Evolutionary conservation across 305 asterid species (phyloP), one percentile per base, ranked within the genome.

Genomic region (Petunia hybrid): DNA sequence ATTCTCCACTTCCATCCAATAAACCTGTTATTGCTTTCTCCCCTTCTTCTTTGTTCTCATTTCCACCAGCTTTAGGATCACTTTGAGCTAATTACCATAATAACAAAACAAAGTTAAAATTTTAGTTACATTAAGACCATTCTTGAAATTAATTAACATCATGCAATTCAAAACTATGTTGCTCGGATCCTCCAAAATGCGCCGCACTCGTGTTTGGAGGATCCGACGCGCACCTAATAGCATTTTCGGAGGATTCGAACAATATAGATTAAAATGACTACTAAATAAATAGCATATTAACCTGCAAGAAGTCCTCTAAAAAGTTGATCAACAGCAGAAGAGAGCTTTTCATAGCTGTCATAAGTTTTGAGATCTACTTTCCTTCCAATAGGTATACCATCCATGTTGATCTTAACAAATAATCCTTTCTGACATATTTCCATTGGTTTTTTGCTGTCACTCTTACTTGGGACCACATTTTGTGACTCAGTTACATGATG

Each of bases 391-490:
- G 98, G 98, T 41, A 95, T 83, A 9, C 98, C 97, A 80, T 94
- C 98, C 98, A 94, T 95, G 88, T 95, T 94, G 85, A 95, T 93
- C 93, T 94, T 95, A 83, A 95, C 98, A 86, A 93, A 91, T 82
- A 82, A 84, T 16, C 90, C 89, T 82, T 85, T 88, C 22, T 83
- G 82, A 85, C 83, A 31, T n/a, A 64, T 93, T 64, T 89, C 90
- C 2, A 56, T 75, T 1, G 87, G 83, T 64, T 90, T 91, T 55
- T 87, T 85, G 78, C 79, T 60, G 3, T 87, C 45, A 51, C 14
- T 83, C 71, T 48, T 89, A 71, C 38, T 84, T 8, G 82, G 86
- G 74, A 60, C 86, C 38, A 22, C 87, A 56, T 80, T 88, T 4
- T 65, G 91, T 3, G 91, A 81, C 16, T 86, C 97, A 7, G 89